phyloP scores from a whole-genome alignment of 495 filamentous ascomycete genomes.

The Penicillium dipodomyicola region DNA sequence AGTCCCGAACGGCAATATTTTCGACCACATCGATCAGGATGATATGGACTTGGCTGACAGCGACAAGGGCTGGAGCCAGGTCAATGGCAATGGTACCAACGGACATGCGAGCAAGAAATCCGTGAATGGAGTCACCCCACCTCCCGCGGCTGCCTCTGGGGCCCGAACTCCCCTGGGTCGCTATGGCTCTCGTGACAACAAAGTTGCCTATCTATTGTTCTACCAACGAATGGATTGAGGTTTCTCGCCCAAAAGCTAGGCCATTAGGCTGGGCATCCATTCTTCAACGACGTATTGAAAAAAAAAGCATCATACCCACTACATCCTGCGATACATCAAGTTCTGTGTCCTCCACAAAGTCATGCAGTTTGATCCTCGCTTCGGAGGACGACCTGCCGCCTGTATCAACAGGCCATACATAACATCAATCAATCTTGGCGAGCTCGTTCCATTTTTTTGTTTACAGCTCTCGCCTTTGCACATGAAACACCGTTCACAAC shows the following conservation, averaged over 20 bases:
- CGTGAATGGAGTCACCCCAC: conserved; percentile 62
- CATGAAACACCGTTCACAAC: conserved; percentile 2
- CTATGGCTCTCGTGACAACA: conserved; percentile 81
- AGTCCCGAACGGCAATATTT: conserved; percentile 61
- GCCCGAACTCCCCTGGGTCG: conserved; percentile 62
- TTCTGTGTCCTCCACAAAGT: conserved; percentile 7
- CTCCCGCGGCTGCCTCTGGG: conserved; percentile 47
- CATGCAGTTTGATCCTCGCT: conserved; percentile 11
- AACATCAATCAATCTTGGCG: conserved; percentile 10
- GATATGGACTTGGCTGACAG: conserved; percentile 55
- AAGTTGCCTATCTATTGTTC: conserved; percentile 94
- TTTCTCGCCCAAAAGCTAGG: background rate
- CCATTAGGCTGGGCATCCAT: conserved; percentile 1
- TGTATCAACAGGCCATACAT: conserved; percentile 23
- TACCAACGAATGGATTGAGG: conserved; percentile 70
- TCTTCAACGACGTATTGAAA: conserved; percentile 4
- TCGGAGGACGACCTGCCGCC: conserved; percentile 6
- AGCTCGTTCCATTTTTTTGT: conserved; percentile 5
- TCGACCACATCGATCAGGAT: conserved; percentile 65
- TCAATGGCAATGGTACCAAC: conserved; percentile 56
- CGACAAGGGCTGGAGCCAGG: conserved; percentile 82
- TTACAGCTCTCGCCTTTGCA: conserved; percentile 5
- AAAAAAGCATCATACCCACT: conserved; percentile 18
- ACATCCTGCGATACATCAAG: conserved; percentile 6
- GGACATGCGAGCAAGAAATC: conserved; percentile 58